phyloP scores from a whole-genome alignment of 108 stramenopile species.

The Cyclotella choctawhatcheeana region DNA sequence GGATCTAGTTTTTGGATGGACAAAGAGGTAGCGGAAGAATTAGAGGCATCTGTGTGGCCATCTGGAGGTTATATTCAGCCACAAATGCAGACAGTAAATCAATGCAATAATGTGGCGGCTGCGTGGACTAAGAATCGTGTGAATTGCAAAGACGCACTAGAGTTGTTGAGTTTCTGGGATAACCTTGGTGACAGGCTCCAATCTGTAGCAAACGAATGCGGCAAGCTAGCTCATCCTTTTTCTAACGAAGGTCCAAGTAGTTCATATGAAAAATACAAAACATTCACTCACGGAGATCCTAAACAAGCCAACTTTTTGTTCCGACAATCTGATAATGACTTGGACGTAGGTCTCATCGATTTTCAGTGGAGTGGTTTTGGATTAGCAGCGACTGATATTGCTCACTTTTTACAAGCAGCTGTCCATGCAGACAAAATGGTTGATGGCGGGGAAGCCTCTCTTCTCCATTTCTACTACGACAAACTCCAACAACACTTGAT shows the following conservation, averaged over 20 bases:
- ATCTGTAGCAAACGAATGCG: conserved; percentile 42
- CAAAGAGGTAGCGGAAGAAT: conserved; percentile 53
- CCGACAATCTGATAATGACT: conserved; percentile 12
- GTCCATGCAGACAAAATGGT: conserved; percentile 27
- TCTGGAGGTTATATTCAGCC: conserved; percentile 75
- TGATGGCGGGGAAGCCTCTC: conserved; percentile 28
- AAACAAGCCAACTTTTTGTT: conserved; percentile 81
- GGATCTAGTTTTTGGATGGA: conserved; percentile 68
- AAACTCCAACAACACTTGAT: conserved; percentile 28
- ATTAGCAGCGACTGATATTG: conserved; percentile 79
- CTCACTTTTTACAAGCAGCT: conserved; percentile 61
- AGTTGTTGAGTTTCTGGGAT: conserved; percentile 37
- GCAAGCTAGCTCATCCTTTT: conserved; percentile 62
- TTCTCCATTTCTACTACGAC: conserved; percentile 37
- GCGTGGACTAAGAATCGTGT: conserved; percentile 58
- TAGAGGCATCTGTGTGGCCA: conserved; percentile 58
- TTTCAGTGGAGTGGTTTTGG: conserved; percentile 82
- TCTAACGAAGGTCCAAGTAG: conserved; percentile 13
- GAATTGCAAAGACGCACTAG: conserved; percentile 35
- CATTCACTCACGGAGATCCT: conserved; percentile 76
- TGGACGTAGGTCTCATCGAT: conserved; percentile 73
- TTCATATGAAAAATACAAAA: conserved; percentile 48
- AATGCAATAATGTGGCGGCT: conserved; percentile 54
- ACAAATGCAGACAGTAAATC: conserved; percentile 55
- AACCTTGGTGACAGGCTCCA: conserved; percentile 57